These are phyloP conservation scores for Penicillium psychrosexuale DNA, from an alignment of 2,329 filamentous ascomycete genomes.

Conservation along the genomic window DNA sequence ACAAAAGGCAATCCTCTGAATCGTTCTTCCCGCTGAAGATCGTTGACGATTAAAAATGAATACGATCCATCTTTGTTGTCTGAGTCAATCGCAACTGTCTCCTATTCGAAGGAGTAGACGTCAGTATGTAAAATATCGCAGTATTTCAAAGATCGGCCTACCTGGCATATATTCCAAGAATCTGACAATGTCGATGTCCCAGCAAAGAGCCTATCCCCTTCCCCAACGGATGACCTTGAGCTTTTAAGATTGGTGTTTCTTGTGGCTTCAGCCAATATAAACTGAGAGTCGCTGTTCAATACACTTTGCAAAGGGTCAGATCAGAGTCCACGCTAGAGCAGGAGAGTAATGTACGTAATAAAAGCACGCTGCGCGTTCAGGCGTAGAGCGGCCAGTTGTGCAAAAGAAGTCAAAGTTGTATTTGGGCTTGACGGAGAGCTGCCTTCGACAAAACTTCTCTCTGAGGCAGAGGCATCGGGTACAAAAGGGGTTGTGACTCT, in stretches of 20 bases:
- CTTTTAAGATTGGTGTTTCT: constrained; percentile 5
- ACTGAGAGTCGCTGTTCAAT: constrained; percentile 14
- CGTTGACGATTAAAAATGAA: constrained; percentile 28
- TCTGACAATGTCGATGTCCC: constrained; percentile 6
- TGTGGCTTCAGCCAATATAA: constrained; percentile 17
- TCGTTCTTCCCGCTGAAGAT: constrained; percentile 35
- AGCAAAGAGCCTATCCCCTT: background rate
- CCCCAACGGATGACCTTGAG: background rate
- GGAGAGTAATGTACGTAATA: constrained; percentile 10
- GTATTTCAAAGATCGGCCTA: background rate
- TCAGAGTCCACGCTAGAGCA: background rate
- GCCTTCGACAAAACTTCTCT: background rate
- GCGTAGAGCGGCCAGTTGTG: constrained; percentile 14
- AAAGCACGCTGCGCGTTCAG: constrained; percentile 14
- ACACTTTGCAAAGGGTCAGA: constrained; percentile 6
- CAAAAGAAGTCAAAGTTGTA: constrained; percentile 16
- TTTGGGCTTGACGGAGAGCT: constrained; percentile 8
- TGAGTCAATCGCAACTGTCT: background rate
- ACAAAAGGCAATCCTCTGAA: constrained; percentile 37
- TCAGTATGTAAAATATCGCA: background rate
- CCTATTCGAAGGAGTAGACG: background rate
- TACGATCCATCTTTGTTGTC: background rate
- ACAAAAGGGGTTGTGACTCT: background rate
- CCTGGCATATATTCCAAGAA: constrained; percentile 14
- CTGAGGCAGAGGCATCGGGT: background rate